phyloP scores from a whole-genome alignment of 768 basidiomycete species.

The Pleurotus tuoliensis region DNA sequence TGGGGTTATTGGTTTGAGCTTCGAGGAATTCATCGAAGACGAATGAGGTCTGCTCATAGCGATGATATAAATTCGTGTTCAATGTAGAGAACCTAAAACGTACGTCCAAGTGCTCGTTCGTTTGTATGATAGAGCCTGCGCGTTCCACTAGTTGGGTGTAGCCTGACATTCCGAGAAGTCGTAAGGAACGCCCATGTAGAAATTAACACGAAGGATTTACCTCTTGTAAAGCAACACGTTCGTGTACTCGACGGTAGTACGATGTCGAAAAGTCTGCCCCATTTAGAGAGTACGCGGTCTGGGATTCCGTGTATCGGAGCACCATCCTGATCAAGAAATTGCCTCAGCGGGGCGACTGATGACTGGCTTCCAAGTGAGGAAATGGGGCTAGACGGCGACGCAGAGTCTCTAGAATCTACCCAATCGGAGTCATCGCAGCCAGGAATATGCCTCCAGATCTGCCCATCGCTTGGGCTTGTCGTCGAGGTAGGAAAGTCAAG shows the following conservation, averaged over 20 bases:
- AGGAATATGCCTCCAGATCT: conserved; percentile 54
- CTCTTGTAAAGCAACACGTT: conserved; percentile 81
- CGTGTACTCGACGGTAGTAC: conserved; percentile 57
- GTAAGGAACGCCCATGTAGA: neutral
- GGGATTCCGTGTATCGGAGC: conserved; percentile 35
- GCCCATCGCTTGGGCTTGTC: conserved; percentile 9
- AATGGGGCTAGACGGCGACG: neutral
- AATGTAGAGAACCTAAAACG: conserved; percentile 12
- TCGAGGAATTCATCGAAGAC: conserved; percentile 41
- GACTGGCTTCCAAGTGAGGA: too few species aligned
- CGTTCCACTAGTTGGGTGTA: conserved; percentile 78
- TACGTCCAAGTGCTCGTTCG: conserved; percentile 65
- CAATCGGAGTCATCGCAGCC: conserved; percentile 29
- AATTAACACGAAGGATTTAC: conserved; percentile 28
- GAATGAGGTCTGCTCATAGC: conserved; percentile 53
- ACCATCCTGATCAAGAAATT: neutral
- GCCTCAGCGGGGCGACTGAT: neutral
- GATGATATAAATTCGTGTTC: neutral
- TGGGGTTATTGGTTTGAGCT: conserved; percentile 35
- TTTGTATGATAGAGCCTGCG: conserved; percentile 73
- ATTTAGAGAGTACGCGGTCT: conserved; percentile 62
- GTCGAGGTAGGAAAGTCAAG: conserved; percentile 29
- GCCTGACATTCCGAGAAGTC: conserved; percentile 34
- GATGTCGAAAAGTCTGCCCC: conserved; percentile 81
- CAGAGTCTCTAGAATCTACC: conserved; percentile 32